Percentiles rank a stretch among this genome's conserved stretches.
Conservation (phyloP, 164 flowering plant species). For the Malania oleifera region DNA sequence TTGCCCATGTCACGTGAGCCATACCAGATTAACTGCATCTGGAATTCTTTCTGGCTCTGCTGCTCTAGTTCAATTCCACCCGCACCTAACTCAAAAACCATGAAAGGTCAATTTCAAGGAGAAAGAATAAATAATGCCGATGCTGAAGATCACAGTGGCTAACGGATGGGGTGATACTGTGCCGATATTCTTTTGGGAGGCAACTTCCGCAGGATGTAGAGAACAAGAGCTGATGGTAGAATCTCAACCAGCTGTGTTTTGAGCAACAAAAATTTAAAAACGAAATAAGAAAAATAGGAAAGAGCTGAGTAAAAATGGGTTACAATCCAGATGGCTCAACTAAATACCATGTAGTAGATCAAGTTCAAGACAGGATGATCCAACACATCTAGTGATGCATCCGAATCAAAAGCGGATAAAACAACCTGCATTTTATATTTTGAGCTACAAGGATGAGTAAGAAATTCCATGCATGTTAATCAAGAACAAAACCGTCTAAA, state of each 20-base stretch:
- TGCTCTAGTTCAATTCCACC: conserved; percentile 13
- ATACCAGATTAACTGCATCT: conserved; percentile 11
- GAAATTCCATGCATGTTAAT: background rate
- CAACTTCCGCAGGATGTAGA: conserved; percentile 83
- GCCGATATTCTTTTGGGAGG: conserved; percentile 88
- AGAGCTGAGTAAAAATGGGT: background rate
- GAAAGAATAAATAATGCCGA: conserved; percentile 6
- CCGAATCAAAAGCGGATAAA: conserved; percentile 72
- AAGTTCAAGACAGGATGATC: conserved; percentile 82
- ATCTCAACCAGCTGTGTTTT: conserved; percentile 71
- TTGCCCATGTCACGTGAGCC: conserved; percentile 16
- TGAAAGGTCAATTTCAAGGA: conserved; percentile 2
- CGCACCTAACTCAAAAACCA: conserved; percentile 16
- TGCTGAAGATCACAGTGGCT: conserved; percentile 11
- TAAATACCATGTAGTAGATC: conserved; percentile 71
- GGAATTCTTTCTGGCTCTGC: conserved; percentile 7
- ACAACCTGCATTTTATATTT: conserved; percentile 42
- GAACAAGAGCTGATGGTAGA: conserved; percentile 89
- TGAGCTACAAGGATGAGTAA: background rate
- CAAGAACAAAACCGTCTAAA: background rate
- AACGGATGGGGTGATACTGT: conserved; percentile 84
- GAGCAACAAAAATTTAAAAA: background rate
- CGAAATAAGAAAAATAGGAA: background rate
- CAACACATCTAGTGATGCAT: conserved; percentile 81
- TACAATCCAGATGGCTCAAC: background rate